phyloP scores from a whole-genome alignment of 2,329 filamentous ascomycete species.

The Aaosphaeria arxii region DNA sequence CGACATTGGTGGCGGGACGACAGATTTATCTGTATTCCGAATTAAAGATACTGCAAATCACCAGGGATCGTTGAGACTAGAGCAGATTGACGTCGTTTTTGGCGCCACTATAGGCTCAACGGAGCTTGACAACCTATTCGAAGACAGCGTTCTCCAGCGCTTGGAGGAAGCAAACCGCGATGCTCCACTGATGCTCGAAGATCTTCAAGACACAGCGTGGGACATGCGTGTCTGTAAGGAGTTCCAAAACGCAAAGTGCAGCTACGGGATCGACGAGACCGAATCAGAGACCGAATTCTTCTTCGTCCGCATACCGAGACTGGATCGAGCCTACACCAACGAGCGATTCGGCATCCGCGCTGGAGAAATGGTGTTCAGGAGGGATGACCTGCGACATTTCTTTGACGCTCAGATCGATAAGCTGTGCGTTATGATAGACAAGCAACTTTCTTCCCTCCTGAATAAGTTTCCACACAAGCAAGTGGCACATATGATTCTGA shows the following conservation, averaged over 20 bases:
- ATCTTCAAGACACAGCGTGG: conserved; percentile 34
- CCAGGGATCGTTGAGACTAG: conserved; percentile 24
- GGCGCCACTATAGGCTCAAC: conserved; percentile 42
- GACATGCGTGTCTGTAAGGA: conserved; percentile 40
- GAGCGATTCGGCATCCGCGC: conserved; percentile 25
- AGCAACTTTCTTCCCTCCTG: conserved; percentile 27
- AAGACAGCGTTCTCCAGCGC: conserved; percentile 29
- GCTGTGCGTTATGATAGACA: conserved; percentile 34
- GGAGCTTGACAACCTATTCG: conserved; percentile 40
- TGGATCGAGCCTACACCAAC: conserved; percentile 31
- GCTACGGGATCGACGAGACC: conserved; percentile 31
- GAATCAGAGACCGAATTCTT: conserved; percentile 34
- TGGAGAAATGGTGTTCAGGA: conserved; percentile 31
- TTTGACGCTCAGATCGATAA: conserved; percentile 38
- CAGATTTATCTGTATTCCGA: conserved; percentile 39
- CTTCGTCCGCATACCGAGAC: conserved; percentile 32
- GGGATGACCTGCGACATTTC: conserved; percentile 28
- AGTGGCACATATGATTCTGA: conserved; percentile 39
- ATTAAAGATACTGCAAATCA: conserved; percentile 23
- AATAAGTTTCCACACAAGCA: conserved; percentile 25
- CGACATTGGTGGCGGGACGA: conserved; percentile 52
- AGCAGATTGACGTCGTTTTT: conserved; percentile 38
- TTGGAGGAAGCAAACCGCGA: background rate
- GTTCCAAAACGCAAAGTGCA: conserved; percentile 42
- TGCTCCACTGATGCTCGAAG: background rate